Conservation (phyloP, 1,284 basidiomycete species). For the Stygiomarasmius scandens region DNA sequence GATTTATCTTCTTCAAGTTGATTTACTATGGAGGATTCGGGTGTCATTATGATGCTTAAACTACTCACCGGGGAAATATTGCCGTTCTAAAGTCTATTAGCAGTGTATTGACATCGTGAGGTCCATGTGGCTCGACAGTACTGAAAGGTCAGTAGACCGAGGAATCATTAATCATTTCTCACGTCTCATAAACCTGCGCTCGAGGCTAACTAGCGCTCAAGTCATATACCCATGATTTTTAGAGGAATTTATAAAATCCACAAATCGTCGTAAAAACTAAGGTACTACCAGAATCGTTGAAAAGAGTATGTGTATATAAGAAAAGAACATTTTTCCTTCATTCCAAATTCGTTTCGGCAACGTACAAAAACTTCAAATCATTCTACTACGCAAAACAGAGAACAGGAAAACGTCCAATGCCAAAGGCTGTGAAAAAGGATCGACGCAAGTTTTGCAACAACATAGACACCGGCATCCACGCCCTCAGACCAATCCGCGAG, state of each 20-base stretch:
- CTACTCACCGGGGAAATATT: too few relatives aligned
- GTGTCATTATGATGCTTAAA: too few relatives aligned
- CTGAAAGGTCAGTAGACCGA: too few relatives aligned
- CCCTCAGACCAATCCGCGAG: background rate
- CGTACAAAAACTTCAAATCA: background rate
- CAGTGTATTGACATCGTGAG: too few relatives aligned
- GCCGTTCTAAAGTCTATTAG: too few relatives aligned
- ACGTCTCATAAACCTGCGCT: too few relatives aligned
- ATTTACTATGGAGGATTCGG: too few relatives aligned
- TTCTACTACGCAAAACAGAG: background rate
- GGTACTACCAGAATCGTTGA: background rate
- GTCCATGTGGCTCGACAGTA: too few relatives aligned
- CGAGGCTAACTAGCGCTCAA: background rate
- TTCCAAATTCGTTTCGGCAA: background rate
- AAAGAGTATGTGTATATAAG: background rate
- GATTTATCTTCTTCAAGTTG: too few relatives aligned
- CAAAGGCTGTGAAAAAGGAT: background rate
- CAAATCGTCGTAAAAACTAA: background rate
- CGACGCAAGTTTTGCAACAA: background rate
- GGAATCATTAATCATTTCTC: too few relatives aligned
- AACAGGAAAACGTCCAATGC: background rate
- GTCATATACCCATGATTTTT: background rate
- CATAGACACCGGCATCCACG: background rate
- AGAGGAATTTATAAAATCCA: background rate
- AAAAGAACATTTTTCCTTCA: background rate